Evolutionary conservation across 2,329 filamentous ascomycete species (phyloP).

Genomic region (Microthyrium microscopicum): DNA sequence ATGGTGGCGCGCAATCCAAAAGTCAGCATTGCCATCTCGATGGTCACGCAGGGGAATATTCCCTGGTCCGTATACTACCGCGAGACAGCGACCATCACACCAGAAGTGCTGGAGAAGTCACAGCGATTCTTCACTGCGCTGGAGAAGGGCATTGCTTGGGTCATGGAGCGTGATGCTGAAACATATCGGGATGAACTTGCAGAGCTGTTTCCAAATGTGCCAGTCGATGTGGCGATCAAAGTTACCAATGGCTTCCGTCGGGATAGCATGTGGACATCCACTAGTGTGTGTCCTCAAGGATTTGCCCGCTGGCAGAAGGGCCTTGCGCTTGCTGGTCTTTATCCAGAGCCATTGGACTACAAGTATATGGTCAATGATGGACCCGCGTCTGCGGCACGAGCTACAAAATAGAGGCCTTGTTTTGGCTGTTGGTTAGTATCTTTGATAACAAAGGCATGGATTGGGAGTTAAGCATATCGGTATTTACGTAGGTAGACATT

Average conservation of each 20-base stretch:
- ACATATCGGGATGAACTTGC: constrained; percentile 9
- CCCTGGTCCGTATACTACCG: constrained; percentile 13
- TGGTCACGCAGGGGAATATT: constrained; percentile 10
- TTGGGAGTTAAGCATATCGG: no score
- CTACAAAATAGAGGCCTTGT: no score
- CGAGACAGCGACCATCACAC: constrained; percentile 9
- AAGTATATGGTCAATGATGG: constrained; percentile 9
- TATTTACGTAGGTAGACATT: no score
- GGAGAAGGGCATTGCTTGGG: constrained; percentile 10
- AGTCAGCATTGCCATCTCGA: constrained; percentile 10
- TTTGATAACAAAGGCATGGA: no score
- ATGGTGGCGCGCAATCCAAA: constrained; percentile 10
- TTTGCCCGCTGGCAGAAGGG: constrained; percentile 12
- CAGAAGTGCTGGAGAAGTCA: constrained; percentile 9
- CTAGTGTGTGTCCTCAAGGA: constrained; percentile 9
- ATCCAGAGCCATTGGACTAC: constrained; percentile 10
- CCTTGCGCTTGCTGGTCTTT: constrained; percentile 9
- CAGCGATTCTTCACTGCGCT: constrained; percentile 11
- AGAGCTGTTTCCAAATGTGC: constrained; percentile 10
- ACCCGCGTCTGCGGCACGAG: constrained; percentile 7
- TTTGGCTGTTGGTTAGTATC: no score
- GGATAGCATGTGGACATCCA: constrained; percentile 10
- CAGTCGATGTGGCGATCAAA: constrained; percentile 9
- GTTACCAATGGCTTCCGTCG: constrained; percentile 10
- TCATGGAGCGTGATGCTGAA: constrained; percentile 9